These are phyloP conservation scores for Barnettozyma pratensis DNA, from an alignment of 805 yeast species.

Conservation along the genomic window DNA sequence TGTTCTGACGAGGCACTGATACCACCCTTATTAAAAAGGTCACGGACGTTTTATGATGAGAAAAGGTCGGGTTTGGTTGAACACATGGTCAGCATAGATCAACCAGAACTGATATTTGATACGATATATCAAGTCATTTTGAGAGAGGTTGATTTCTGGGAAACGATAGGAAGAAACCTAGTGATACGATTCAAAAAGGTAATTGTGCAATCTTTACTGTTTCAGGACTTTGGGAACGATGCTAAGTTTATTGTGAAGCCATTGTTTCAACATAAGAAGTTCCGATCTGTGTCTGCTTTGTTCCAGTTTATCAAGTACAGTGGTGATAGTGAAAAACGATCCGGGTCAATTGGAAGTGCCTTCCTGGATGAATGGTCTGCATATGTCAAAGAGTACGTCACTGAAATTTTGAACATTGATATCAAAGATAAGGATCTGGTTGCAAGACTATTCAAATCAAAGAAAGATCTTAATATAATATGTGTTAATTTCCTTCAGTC, in stretches of 20 bases:
- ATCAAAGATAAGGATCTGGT: conserved; percentile 9
- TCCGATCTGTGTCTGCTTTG: conserved; percentile 4
- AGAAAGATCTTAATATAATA: conserved; percentile 12
- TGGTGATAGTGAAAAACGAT: neutral
- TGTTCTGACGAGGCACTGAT: neutral
- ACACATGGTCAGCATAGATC: neutral
- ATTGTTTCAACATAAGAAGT: conserved; percentile 10
- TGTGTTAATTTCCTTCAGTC: conserved; percentile 7
- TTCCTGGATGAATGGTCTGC: conserved; percentile 12
- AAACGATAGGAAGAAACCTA: neutral
- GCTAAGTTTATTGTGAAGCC: conserved; percentile 7
- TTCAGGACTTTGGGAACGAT: conserved; percentile 6
- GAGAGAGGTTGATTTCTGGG: conserved; percentile 17
- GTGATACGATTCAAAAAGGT: neutral
- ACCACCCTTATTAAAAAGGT: neutral
- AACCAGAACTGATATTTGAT: conserved; percentile 1
- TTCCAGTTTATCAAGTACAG: conserved; percentile 11
- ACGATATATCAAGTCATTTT: conserved; percentile 2
- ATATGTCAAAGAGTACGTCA: conserved; percentile 11
- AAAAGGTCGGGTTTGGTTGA: neutral
- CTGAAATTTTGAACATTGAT: conserved; percentile 3
- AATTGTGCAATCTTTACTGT: conserved; percentile 6
- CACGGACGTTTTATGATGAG: neutral
- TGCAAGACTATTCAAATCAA: conserved; percentile 12
- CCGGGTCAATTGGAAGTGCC: neutral